Base-by-base conservation (phyloP, 441 rosid species). In the Brassica hybrid region DNA sequence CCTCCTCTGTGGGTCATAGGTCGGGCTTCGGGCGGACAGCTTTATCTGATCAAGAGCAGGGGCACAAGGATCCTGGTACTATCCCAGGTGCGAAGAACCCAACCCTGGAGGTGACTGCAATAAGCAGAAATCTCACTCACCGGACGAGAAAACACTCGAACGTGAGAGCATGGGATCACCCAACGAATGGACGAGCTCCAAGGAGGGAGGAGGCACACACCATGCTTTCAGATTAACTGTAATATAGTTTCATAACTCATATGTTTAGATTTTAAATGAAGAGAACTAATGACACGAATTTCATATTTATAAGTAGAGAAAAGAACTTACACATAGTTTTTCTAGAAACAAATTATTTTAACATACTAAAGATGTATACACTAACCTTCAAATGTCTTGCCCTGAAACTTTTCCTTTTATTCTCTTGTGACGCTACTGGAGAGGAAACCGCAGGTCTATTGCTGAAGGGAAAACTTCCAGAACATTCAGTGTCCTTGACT, bases 401-500 rank as follows among this genome's bases (percentile, higher is more conserved):
- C 11, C 59, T 81, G 11, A 63, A 50, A 32, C 18, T 70, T 63
- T 70, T 86, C 69, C 73, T 77, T 52, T 78, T 74, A 69, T n/a
- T 85, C 63, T 76, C 82, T 58, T 85, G 88, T 82, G 78, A 79
- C 14, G 91, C 88, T 61, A 62, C 12, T 76, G 82, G 88, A 66
- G 67, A 56, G 72, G 56, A 74, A 71, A 68, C 58, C 38, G 30
- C 32, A 62, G 69, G 81, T 72, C 66, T 41, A 38, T 67, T n/a
- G 78, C 83, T 0, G 65, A 76, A 71, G 78, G 71, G 34, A 32
- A 21, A 17, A 74, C 64, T 65, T 58, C 83, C 3, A 61, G 76
- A 66, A 78, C 79, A 72, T 60, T 85, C 80, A 88, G 81, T 74
- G 92, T 90, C 71, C 59, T 88, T 36, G 73, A 84, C 69, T 82